These are phyloP conservation scores for Fusarium siculi DNA, from an alignment of 2,329 filamentous ascomycete species.

Conservation along the genomic window DNA sequence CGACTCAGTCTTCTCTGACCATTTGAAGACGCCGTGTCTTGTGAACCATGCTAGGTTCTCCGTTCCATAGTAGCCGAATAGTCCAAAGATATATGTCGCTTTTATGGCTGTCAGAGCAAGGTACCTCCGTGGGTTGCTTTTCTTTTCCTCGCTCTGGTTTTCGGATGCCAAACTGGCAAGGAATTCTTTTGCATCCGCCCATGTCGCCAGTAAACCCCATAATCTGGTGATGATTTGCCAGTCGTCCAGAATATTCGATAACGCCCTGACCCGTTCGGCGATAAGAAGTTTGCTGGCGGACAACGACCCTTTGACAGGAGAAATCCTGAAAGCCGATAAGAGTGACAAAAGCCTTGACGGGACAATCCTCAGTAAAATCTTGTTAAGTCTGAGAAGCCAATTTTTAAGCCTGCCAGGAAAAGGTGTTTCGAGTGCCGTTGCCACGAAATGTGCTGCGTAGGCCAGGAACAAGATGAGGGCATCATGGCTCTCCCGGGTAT, in stretches of 20 bases:
- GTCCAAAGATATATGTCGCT: slow-evolving; percentile 8
- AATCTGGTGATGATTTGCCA: slow-evolving; percentile 32
- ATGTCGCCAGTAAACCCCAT: slow-evolving; percentile 20
- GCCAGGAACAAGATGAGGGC: slow-evolving; percentile 24
- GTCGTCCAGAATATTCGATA: slow-evolving; percentile 29
- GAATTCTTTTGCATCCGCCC: slow-evolving; percentile 21
- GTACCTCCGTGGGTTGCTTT: not conserved
- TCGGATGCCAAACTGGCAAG: not conserved
- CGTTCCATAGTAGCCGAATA: slow-evolving; percentile 4
- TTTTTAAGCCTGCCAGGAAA: not conserved
- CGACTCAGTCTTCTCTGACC: slow-evolving; percentile 8
- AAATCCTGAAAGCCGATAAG: not conserved
- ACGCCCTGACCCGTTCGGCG: slow-evolving; percentile 7
- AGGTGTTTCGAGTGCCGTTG: slow-evolving; percentile 15
- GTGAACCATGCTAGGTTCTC: slow-evolving; percentile 25
- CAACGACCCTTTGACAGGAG: not conserved
- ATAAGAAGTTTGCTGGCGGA: not conserved
- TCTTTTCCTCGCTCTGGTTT: not conserved
- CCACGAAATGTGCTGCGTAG: slow-evolving; percentile 23
- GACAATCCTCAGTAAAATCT: fast-evolving
- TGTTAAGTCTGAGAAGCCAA: not conserved
- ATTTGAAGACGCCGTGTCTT: slow-evolving; percentile 2
- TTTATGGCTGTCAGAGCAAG: not conserved
- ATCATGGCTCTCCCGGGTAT: slow-evolving; percentile 31
- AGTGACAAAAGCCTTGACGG: not conserved